A percentile compares a stretch with the other conserved stretches of the same genome.
Evolutionary conservation across 2,329 filamentous ascomycete species (phyloP).

Genomic region (Fusarium brevicatenulatum): DNA sequence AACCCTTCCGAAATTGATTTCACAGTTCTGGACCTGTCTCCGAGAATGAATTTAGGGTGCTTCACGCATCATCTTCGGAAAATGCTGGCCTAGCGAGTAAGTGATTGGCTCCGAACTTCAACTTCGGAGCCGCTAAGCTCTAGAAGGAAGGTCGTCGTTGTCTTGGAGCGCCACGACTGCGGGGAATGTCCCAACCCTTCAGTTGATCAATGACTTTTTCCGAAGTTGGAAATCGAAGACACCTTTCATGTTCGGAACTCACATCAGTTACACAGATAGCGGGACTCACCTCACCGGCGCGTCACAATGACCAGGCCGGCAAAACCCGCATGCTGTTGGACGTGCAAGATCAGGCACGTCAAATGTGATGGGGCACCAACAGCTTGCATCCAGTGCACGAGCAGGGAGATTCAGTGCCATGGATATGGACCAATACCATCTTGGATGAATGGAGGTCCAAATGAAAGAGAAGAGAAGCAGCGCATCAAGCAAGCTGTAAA

Average conservation of each 20-base stretch:
- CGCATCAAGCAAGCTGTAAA: background rate
- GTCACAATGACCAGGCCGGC: accelerated
- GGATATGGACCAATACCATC: background rate
- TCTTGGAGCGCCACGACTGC: background rate
- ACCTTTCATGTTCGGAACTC: background rate
- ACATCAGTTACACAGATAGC: background rate
- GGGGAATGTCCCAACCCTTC: background rate
- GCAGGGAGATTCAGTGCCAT: background rate
- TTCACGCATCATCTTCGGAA: background rate
- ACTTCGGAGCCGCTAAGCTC: background rate
- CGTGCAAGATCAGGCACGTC: background rate
- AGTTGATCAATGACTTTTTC: background rate
- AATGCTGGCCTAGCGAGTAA: accelerated
- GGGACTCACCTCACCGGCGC: accelerated
- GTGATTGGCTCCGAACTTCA: background rate
- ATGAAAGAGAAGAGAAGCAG: background rate
- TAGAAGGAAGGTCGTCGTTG: background rate
- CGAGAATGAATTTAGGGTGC: background rate
- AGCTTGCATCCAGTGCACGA: background rate
- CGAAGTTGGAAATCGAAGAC: background rate
- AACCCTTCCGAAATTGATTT: background rate
- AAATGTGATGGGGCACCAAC: background rate
- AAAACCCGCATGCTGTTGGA: background rate
- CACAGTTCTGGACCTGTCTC: background rate
- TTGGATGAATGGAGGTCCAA: background rate